phyloP scores from a whole-genome alignment of 73 alveolate genomes.

The Diophrys sp. region DNA sequence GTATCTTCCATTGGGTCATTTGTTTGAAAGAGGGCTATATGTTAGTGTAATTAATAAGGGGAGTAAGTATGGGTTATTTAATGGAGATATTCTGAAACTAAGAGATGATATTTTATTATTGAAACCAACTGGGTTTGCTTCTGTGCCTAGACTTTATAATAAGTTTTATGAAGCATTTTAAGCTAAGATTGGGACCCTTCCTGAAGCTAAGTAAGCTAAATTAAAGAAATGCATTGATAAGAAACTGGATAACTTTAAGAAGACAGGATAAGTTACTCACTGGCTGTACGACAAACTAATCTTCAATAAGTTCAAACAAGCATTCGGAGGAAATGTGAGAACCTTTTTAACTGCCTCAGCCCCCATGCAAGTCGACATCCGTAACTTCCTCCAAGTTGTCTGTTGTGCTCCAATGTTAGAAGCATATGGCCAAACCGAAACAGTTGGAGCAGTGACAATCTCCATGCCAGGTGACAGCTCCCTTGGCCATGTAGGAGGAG shows the following conservation, averaged over 20 bases:
- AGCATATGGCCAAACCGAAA: conserved; percentile 94
- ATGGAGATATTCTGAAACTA: conserved; percentile 83
- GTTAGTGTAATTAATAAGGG: conserved; percentile 1
- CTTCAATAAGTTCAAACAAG: conserved; percentile 67
- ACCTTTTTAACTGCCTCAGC: conserved; percentile 86
- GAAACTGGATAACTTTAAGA: conserved; percentile 45
- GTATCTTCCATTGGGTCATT: conserved; percentile 87
- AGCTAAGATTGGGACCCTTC: conserved; percentile 33
- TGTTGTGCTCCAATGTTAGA: conserved; percentile 63
- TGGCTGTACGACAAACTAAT: conserved; percentile 79
- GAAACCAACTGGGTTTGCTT: conserved; percentile 91
- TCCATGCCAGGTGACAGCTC: conserved; percentile 51
- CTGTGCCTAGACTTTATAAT: conserved; percentile 95
- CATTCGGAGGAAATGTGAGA: conserved; percentile 85
- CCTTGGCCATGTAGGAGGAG: conserved; percentile 77
- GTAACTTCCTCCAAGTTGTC: conserved; percentile 67
- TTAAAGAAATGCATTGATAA: too few relatives aligned
- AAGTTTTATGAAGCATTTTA: conserved; percentile 89
- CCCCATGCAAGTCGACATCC: conserved; percentile 78
- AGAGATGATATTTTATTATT: conserved; percentile 82
- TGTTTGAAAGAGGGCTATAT: conserved; percentile 77
- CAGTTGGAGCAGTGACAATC: conserved; percentile 70
- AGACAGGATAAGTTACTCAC: conserved; percentile 53
- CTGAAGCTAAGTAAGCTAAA: not conserved
- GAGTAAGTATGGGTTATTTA: conserved; percentile 62